Percentiles rank a stretch among this genome's conserved stretches.
Conservation (phyloP, 345 rosid genomes). For the Streptanthus diversifolius region DNA sequence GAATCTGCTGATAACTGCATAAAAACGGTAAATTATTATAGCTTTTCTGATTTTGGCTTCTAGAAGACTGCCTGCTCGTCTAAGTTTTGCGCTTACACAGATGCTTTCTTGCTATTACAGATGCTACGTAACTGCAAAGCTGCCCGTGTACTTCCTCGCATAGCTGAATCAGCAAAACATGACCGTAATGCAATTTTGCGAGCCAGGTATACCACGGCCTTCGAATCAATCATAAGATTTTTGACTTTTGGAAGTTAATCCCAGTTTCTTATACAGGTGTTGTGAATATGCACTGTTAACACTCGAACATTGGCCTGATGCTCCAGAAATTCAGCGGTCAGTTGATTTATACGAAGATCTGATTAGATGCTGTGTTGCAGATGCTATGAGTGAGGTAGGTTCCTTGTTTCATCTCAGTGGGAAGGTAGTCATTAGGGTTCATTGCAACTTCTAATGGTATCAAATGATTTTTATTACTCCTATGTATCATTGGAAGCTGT, state of each 20-base stretch:
- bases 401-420: conserved; percentile 5
- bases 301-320: conserved; percentile 97
- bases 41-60: not conserved
- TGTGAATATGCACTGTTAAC: conserved; percentile 95
- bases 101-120: conserved; percentile 43
- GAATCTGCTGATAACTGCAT: conserved; percentile 99
- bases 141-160: conserved; percentile 88
- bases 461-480: conserved; percentile 9
- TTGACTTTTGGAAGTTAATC: conserved; percentile 13
- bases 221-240: conserved; percentile 4
- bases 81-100: conserved; percentile 33
- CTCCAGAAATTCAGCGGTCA: conserved; percentile 90
- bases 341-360: conserved; percentile 88
- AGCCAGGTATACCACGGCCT: conserved; percentile 57
- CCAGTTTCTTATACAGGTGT: conserved; percentile 51
- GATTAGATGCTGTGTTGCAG: conserved; percentile 87
- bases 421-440: conserved; percentile 10
- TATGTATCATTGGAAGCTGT: conserved; percentile 9
- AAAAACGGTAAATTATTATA: conserved; percentile 61
- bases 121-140: conserved; percentile 96
- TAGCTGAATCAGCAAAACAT: conserved; percentile 87
- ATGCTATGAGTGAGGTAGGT: conserved; percentile 99
- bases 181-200: conserved; percentile 88
- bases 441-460: conserved; percentile 11
- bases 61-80: conserved; percentile 7